Percentiles rank a stretch among this genome's conserved stretches.
phyloP scores from a whole-genome alignment of 352 stramenopile genomes.

The Pythium coloratum region DNA sequence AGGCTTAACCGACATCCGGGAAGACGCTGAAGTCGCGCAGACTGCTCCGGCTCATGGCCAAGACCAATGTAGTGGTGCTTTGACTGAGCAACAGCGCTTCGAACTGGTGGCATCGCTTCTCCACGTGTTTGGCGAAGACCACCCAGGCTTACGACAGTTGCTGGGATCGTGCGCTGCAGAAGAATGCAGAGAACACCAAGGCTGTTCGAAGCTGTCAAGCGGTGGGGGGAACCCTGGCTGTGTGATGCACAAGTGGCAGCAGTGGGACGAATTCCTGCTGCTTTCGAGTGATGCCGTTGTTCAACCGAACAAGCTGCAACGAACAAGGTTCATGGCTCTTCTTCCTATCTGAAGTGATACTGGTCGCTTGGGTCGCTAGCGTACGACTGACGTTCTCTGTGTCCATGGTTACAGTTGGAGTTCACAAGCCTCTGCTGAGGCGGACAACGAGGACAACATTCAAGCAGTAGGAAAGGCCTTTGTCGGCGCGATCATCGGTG shows the following conservation, averaged over 20 bases:
- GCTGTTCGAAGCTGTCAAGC: neutral
- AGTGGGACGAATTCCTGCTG: conserved; percentile 22
- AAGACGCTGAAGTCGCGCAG: neutral
- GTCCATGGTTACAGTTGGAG: neutral
- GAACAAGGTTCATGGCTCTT: conserved; percentile 1
- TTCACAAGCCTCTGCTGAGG: neutral
- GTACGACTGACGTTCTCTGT: neutral
- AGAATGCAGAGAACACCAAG: conserved; percentile 11
- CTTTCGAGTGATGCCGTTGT: neutral
- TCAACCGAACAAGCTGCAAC: conserved; percentile 13
- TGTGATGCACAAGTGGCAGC: conserved; percentile 19
- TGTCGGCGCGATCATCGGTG: neutral
- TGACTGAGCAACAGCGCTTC: conserved; percentile 25
- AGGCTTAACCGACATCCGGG: neutral
- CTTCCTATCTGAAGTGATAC: neutral
- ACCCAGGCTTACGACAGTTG: conserved; percentile 28
- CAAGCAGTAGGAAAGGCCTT: neutral
- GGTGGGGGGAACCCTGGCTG: neutral
- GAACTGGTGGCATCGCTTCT: conserved; percentile 29
- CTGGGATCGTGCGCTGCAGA: conserved; percentile 22
- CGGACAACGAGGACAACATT: neutral
- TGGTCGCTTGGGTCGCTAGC: no score
- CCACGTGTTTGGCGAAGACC: conserved; percentile 35
- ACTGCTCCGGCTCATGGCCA: no score
- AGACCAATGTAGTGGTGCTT: neutral